These are phyloP conservation scores for Diophrys appendiculata DNA, from an alignment of 73 alveolate species.

Conservation along the genomic window DNA sequence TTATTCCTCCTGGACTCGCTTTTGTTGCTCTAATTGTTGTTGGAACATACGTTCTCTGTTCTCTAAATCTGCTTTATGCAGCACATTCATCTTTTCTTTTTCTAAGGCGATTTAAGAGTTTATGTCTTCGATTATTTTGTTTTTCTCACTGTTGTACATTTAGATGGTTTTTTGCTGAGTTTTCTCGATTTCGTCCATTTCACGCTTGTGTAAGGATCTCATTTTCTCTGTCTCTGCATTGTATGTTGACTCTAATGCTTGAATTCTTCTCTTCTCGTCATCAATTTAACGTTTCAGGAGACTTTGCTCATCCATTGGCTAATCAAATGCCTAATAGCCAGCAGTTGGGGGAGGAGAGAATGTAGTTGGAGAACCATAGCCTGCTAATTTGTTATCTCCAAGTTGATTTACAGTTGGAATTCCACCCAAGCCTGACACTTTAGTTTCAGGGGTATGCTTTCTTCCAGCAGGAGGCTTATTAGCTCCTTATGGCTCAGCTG, in stretches of 20 bases:
- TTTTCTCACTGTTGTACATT: background rate
- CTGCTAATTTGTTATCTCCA: too few species aligned
- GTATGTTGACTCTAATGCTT: background rate
- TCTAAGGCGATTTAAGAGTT: background rate
- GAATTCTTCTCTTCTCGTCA: constrained; percentile 3
- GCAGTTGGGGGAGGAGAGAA: background rate
- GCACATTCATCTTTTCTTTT: background rate
- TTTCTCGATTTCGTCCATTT: background rate
- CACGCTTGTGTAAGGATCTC: background rate
- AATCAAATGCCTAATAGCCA: background rate
- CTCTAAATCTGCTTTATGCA: constrained; percentile 2
- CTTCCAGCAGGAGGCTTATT: background rate
- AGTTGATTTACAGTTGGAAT: background rate
- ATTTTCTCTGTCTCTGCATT: background rate
- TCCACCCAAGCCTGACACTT: background rate
- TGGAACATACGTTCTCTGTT: background rate
- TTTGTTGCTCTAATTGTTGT: background rate
- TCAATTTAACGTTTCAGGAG: background rate
- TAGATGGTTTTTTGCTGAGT: background rate
- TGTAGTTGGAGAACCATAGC: background rate
- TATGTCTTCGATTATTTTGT: background rate
- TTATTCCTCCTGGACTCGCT: constrained; percentile 4
- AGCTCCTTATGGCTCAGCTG: background rate
- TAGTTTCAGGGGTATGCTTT: background rate
- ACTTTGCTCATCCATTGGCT: background rate